A percentile compares a stretch with the other conserved stretches of the same genome.
These are phyloP conservation scores for Kluyveromyces starmeri DNA, from an alignment of 805 yeast genomes.

Conservation along the genomic window DNA sequence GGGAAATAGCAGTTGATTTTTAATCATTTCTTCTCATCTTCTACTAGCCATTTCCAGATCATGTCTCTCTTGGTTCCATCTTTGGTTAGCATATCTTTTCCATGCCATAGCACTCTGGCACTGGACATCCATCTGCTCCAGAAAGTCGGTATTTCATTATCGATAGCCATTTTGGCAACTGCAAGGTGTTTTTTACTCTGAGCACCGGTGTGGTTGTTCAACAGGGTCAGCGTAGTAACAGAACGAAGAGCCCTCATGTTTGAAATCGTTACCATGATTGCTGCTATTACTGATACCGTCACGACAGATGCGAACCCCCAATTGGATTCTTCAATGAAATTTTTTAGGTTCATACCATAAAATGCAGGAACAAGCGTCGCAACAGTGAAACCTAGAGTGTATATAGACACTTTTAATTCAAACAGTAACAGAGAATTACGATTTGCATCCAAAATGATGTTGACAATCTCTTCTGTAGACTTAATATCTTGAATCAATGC, in stretches of 20 bases:
- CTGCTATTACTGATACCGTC: constrained; percentile 42
- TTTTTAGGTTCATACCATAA: constrained; percentile 80
- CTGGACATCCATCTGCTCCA: constrained; percentile 16
- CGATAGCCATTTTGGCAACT: constrained; percentile 13
- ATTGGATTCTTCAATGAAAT: constrained; percentile 61
- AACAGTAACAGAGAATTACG: constrained; percentile 84
- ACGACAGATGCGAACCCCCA: constrained; percentile 57
- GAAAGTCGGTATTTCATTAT: constrained; percentile 17
- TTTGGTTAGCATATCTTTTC: constrained; percentile 14
- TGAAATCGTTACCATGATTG: constrained; percentile 42
- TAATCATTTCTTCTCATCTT: constrained; percentile 35
- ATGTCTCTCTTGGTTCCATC: constrained; percentile 35
- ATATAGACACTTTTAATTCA: constrained; percentile 74
- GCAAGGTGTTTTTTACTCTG: constrained; percentile 16
- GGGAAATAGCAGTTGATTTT: too few species aligned
- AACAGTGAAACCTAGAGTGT: constrained; percentile 75
- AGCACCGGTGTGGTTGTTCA: constrained; percentile 30
- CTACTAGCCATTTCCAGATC: constrained; percentile 48
- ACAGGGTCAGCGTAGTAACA: constrained; percentile 63
- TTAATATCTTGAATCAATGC: constrained; percentile 73
- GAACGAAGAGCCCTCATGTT: constrained; percentile 49
- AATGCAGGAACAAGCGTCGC: constrained; percentile 82
- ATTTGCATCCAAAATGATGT: constrained; percentile 83
- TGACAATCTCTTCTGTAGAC: constrained; percentile 88
- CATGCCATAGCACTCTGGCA: constrained; percentile 15